These are phyloP conservation scores for Globisporangium abappressorium DNA, from an alignment of 352 stramenopile species.

Conservation along the genomic window DNA sequence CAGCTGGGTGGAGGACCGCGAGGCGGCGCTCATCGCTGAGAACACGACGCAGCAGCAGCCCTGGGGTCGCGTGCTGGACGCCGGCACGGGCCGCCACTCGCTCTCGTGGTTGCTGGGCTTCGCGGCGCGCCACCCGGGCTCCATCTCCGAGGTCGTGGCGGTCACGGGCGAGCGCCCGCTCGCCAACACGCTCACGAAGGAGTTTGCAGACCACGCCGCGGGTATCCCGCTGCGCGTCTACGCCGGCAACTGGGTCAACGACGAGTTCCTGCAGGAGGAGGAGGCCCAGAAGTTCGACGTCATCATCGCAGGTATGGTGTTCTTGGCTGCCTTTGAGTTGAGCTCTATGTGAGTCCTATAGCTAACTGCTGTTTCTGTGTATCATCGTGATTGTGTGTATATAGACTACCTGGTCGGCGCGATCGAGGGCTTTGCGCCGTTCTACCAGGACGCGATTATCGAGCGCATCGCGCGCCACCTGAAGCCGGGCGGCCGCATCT, in stretches of 20 bases:
- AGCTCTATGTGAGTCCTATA: neutral
- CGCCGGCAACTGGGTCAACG: conserved; percentile 73
- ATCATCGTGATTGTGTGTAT: neutral
- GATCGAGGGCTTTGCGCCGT: conserved; percentile 91
- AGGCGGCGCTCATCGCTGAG: conserved; percentile 22
- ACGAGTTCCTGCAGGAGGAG: conserved; percentile 56
- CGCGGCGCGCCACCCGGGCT: conserved; percentile 19
- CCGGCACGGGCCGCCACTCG: conserved; percentile 88
- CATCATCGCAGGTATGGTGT: conserved; percentile 53
- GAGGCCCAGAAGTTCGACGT: conserved; percentile 64
- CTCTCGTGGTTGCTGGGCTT: conserved; percentile 80
- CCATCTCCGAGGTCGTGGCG: conserved; percentile 47
- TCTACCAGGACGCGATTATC: conserved; percentile 65
- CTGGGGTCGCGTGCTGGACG: conserved; percentile 83
- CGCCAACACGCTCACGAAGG: conserved; percentile 34
- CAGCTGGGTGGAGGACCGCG: conserved; percentile 64
- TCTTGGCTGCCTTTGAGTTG: neutral
- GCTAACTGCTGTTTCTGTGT: neutral
- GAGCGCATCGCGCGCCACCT: conserved; percentile 69
- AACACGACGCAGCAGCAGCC: conserved; percentile 12
- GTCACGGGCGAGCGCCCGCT: conserved; percentile 72
- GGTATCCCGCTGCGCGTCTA: conserved; percentile 38
- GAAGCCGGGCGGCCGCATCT: conserved; percentile 81
- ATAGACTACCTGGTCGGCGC: conserved; percentile 91
- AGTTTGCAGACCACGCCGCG: conserved; percentile 37